A percentile compares a stretch with the other conserved stretches of the same genome.
Evolutionary conservation across 768 basidiomycete species (phyloP).

Genomic region (Mycena kentingensis): DNA sequence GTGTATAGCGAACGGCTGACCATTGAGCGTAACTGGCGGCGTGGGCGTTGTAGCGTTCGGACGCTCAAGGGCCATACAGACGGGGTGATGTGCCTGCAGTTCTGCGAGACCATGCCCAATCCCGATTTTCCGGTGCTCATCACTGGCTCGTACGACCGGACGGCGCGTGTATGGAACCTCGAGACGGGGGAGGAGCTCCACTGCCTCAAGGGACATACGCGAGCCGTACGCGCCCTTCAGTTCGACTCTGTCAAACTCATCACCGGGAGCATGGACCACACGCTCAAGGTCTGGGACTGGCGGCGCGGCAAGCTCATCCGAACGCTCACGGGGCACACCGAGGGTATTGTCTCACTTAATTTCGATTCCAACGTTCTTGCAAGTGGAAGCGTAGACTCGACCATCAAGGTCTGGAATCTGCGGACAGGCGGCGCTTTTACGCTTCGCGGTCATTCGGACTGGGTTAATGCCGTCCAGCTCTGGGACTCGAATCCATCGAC

Average conservation of each 20-base stretch:
- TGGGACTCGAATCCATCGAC: slow-evolving; percentile 70
- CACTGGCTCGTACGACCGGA: slow-evolving; percentile 96
- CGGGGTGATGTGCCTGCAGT: slow-evolving; percentile 97
- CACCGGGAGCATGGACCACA: slow-evolving; percentile 95
- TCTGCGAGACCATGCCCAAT: slow-evolving; percentile 79
- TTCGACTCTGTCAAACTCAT: slow-evolving; percentile 96
- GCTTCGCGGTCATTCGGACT: slow-evolving; percentile 88
- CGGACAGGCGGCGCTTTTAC: slow-evolving; percentile 90
- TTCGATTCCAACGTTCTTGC: slow-evolving; percentile 92
- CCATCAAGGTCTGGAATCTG: slow-evolving; percentile 94
- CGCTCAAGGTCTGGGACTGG: slow-evolving; percentile 97
- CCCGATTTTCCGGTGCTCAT: slow-evolving; percentile 92
- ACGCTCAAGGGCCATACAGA: slow-evolving; percentile 92
- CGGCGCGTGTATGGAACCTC: slow-evolving; percentile 93
- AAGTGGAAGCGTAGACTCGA: slow-evolving; percentile 91
- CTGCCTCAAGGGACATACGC: slow-evolving; percentile 85
- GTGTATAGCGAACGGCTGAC: slow-evolving; percentile 98
- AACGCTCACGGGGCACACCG: slow-evolving; percentile 87
- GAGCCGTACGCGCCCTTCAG: slow-evolving; percentile 90
- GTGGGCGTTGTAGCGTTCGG: slow-evolving; percentile 83
- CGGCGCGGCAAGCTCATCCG: slow-evolving; percentile 84
- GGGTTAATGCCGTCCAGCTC: slow-evolving; percentile 93
- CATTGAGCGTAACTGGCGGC: slow-evolving; percentile 96
- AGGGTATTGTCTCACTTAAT: slow-evolving; percentile 87
- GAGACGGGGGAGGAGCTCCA: slow-evolving; percentile 86